phyloP scores from a whole-genome alignment of 139 green algal genomes.

The Chlorokybus atmophyticus region DNA sequence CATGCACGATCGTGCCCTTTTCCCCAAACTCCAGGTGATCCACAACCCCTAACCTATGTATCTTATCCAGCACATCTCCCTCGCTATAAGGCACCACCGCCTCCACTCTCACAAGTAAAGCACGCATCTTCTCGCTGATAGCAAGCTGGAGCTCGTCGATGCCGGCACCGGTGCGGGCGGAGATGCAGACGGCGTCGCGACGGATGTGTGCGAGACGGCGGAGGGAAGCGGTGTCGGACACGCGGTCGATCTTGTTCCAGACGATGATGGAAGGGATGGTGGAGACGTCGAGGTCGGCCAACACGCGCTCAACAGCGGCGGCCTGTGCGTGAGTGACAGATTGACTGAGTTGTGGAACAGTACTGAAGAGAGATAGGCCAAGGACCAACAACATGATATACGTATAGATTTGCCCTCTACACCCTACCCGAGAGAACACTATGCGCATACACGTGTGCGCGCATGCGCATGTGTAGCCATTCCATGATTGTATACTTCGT shows the following conservation, averaged over 20 bases:
- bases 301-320: conserved; percentile 51
- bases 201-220: conserved; percentile 17
- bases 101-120: not conserved
- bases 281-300: conserved; percentile 52
- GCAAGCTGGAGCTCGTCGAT: conserved; percentile 38
- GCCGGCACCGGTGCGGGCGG: conserved; percentile 47
- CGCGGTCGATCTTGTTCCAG: conserved; percentile 86
- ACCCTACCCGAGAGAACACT: too few relatives aligned
- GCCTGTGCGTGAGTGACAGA: too few relatives aligned
- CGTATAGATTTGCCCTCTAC: too few relatives aligned
- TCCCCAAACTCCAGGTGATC: conserved; percentile 4
- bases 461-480: too few relatives aligned
- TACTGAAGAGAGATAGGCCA: too few relatives aligned
- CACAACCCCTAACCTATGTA: conserved; percentile 7
- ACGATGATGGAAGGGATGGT: conserved; percentile 61
- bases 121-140: not conserved
- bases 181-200: conserved; percentile 43
- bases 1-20: conserved; percentile 3
- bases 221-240: conserved; percentile 42
- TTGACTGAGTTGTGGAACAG: too few relatives aligned
- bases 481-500: too few relatives aligned
- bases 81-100: conserved; percentile 11
- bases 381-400: too few relatives aligned
- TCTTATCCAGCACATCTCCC: conserved; percentile 6
- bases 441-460: too few relatives aligned